These are phyloP conservation scores for Elaeagnus macrophylla DNA, from an alignment of 306 rosid species.

Conservation along the genomic window DNA sequence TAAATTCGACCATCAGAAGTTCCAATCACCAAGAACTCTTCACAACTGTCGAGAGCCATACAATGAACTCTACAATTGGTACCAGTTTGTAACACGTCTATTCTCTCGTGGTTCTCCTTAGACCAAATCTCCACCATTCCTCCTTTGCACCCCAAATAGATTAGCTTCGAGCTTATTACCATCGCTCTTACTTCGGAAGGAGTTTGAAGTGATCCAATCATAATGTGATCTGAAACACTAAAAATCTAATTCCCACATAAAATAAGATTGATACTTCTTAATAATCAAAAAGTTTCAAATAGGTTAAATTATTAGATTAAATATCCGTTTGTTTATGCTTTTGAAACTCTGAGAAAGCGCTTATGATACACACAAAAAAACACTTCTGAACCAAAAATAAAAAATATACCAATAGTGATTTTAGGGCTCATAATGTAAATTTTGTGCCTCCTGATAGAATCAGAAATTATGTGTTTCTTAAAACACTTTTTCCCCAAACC, in stretches of 20 bases:
- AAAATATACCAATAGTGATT: too few species aligned
- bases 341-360: too few species aligned
- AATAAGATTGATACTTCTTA: slow-evolving; percentile 5
- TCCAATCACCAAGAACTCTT: slow-evolving; percentile 67
- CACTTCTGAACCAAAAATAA: too few species aligned
- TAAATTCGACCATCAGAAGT: slow-evolving; percentile 82
- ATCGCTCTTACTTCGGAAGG: slow-evolving; percentile 64
- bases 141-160: slow-evolving; percentile 80
- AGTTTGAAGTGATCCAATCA: slow-evolving; percentile 57
- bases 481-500: too few species aligned
- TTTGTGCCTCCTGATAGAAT: too few species aligned
- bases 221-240: slow-evolving; percentile 46
- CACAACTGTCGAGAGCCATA: slow-evolving; percentile 57
- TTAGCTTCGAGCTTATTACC: slow-evolving; percentile 69
- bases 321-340: background rate
- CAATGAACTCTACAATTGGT: slow-evolving; percentile 55
- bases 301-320: background rate
- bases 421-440: too few species aligned
- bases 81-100: slow-evolving; percentile 54
- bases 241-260: slow-evolving; percentile 39
- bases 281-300: slow-evolving; percentile 3
- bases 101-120: slow-evolving; percentile 47
- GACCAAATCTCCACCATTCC: slow-evolving; percentile 78
- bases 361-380: too few species aligned
- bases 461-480: too few species aligned